Evolutionary conservation across 108 stramenopile species (phyloP), one percentile per base, ranked within the genome.

Genomic region (Mediolabrus comicus): DNA sequence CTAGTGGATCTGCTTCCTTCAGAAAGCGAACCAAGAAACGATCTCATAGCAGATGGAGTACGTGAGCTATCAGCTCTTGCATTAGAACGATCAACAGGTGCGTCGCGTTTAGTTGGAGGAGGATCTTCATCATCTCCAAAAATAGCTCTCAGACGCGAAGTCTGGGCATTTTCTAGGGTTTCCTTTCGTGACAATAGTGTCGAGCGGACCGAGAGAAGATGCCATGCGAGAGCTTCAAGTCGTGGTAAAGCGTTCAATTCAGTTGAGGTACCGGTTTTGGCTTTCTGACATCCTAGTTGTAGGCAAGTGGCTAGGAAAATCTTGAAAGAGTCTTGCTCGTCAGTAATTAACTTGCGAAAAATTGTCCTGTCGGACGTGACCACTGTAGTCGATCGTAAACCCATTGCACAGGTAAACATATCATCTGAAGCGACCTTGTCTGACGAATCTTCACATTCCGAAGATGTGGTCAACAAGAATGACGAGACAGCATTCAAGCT

Each of bases 311-410:
- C 57, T 3, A 77, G 46, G 52, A 77, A 58, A 16, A 22, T 26
- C 35, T 59, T 55, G 46, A 77, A 60, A 30, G 33, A 53, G 16
- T 46, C 29, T 32, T 49, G 39, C 27, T 65, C 55, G 22, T 51
- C 49, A 29, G 51, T 31, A 59, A 55, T 34, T 13, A 60, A 53
- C 31, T 65, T 53, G 12, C 53, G 25, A 31, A 77, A 29, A 6
- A 70, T 26, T 5, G 53, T 28, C 16, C 62, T 62, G 32, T 70
- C 59, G 41, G 76, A 64, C 27, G 65, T 46, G 31, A 77, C 55
- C 13, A 77, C 76, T 59, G 76, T 35, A 7, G 41, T 30, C 14
- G 76, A 69, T 38, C 76, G 56, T 10, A 77, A 62, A 46, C 76
- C 57, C 76, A 70, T 69, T 8, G 62, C 63, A 67, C 67, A 77